Base-by-base conservation (phyloP, 2,329 filamentous ascomycete species). In the Colletotrichum lindemuthianum region DNA sequence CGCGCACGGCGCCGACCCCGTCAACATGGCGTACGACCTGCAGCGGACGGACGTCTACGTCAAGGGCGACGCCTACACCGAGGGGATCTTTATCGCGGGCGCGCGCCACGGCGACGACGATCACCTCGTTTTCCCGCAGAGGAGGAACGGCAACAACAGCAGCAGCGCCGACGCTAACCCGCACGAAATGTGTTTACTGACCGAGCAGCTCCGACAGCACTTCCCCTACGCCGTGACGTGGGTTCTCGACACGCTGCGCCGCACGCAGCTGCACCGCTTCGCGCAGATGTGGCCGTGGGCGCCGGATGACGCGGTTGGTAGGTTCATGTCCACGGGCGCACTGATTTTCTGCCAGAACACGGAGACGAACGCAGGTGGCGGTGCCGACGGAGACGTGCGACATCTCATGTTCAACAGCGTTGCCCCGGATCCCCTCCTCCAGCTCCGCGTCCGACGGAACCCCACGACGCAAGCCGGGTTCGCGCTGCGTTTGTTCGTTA, bases 11-110 rank as follows among this genome's bases (percentile, higher is more conserved):
- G 15, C 44, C 10, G 53, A 58, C 41, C 37, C 48, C 7, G 43
- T 67, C n/a, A 63, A 63, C 32, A n/a, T 7, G 11, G 39, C 47
- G 5, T 67, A 61, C 43, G 63, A 58, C 36, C 36, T 67, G 13
- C 54, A 59, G 39, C 64, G 63, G 9, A 59, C 54, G 16, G 50
- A 67, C 34, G 40, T 60, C n/a, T 67, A 67, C 45, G 56, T 32
- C 11, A 53, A 40, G 10, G 45, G 59, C 36, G n/a, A n/a, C 0
- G 16, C 5, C 7, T 32, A 13, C 32, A 13, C n/a, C 11, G 24
- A 5, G 15, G 66, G 66, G 2, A 49, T 33, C 6, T 63, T 48
- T 15, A n/a, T 39, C 33, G 24, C 54, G 9, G 33, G 36, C 7
- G 13, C 16, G 6, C 13, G 11, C 7, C 66, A 67, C 12, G 40